Base-by-base conservation (phyloP, 2,329 filamentous ascomycete species). In the Huntiella savannae region DNA sequence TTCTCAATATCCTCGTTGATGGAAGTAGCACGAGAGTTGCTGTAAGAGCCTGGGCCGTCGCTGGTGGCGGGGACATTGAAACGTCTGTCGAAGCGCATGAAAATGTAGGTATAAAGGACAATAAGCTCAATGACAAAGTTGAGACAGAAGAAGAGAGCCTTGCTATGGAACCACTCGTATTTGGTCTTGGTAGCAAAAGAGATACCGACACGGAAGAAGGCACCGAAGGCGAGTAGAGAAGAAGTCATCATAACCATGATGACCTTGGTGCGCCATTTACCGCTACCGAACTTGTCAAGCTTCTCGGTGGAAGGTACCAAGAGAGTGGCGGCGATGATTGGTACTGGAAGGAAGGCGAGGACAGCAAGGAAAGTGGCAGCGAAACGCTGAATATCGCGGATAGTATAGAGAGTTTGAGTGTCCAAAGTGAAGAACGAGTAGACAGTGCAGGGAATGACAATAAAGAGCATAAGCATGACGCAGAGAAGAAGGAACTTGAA, bases 71-170 rank as follows among this genome's bases (percentile, higher is more conserved):
- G 82, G 17, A 91, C 64, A 56, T 79, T 70, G 63, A 88, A 92
- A 37, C 82, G 72, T 51, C 69, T 68, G 58, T 93, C 86, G 51
- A 91, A 76, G 32, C 85, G 71, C 15, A 70, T 60, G 12, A 80
- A 55, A 0, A 77, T 69, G 60, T 82, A 88, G 6, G 77, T 62
- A 45, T 68, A 70, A 4, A 88, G 68, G 34, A 85, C 75, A 17
- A 80, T 56, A 36, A 87, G 63, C 60, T 93, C 86, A 34, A 87
- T 66, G 12, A 64, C 65, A 56, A 82, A 92, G 62, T 83, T 82
- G 64, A 91, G 82, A 56, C 76, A 62, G 63, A 91, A 93, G 64
- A 85, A 93, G 54, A 72, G 75, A 1, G 76, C 71, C 58, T 79
- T 82, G 55, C 65, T 65, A 54, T 84, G 71, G 57, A 78, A 88